Evolutionary conservation across 2,329 filamentous ascomycete species (phyloP).

Genomic region (Ascocoryne sarcoides): DNA sequence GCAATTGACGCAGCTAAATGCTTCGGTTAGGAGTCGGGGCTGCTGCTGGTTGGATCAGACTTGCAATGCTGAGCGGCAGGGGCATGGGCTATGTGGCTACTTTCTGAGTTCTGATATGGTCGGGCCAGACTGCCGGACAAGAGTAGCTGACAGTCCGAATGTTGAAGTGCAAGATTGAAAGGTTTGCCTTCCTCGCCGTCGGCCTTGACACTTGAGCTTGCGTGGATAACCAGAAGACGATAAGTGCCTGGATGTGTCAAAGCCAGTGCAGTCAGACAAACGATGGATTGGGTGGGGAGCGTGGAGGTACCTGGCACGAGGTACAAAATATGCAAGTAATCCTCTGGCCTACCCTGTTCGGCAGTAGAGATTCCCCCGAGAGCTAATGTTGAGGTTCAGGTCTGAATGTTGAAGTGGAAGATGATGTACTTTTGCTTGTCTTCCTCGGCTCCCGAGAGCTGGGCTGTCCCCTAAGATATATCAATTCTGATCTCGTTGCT

Average conservation of each 20-base stretch:
- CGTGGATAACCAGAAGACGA: too few species aligned
- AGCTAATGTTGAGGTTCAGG: too few species aligned
- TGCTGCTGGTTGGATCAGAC: background rate
- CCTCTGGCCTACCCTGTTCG: background rate
- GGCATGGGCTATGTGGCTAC: background rate
- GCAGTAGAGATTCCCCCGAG: background rate
- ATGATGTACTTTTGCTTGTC: too few species aligned
- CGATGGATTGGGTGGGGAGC: too few species aligned
- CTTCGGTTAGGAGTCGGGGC: background rate
- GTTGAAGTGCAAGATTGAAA: background rate
- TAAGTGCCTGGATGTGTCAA: too few species aligned
- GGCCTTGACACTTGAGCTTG: too few species aligned
- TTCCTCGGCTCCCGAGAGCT: too few species aligned
- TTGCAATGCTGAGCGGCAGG: background rate
- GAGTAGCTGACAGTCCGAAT: background rate
- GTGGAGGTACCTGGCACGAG: background rate
- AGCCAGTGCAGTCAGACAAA: too few species aligned
- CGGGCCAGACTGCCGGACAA: background rate
- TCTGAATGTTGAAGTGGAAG: too few species aligned
- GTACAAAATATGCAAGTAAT: background rate
- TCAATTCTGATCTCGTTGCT: background rate
- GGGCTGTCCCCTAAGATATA: background rate
- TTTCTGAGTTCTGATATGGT: background rate
- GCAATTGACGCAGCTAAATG: background rate
- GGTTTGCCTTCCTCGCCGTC: too few species aligned